Percentiles rank a stretch among this genome's conserved stretches.
Conservation (phyloP, 345 rosid species). For the Aquilaria yunnanensis region DNA sequence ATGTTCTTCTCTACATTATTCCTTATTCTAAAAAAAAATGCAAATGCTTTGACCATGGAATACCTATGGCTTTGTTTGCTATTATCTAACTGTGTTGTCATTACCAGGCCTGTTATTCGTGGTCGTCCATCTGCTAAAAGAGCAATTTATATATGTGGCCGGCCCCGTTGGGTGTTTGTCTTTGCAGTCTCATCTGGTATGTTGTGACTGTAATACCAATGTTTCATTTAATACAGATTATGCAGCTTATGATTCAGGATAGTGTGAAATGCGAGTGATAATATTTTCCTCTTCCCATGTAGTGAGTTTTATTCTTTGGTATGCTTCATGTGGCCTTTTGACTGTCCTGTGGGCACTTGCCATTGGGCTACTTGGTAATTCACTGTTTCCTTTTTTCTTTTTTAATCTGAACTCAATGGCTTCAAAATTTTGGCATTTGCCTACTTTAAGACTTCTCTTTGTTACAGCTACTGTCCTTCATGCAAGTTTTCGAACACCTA, state of each 20-base stretch:
- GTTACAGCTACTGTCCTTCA: conserved; percentile 72
- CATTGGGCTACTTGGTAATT: conserved; percentile 73
- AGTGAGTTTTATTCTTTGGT: conserved; percentile 83
- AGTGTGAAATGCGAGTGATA: conserved; percentile 11
- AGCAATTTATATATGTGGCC: conserved; percentile 73
- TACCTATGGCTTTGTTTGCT: conserved; percentile 9
- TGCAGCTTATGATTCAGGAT: not conserved
- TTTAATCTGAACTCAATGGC: not conserved
- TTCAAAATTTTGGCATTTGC: conserved; percentile 9
- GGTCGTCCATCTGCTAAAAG: conserved; percentile 92
- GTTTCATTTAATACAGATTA: not conserved
- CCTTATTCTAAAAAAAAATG: too few species aligned
- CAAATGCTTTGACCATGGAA: not conserved
- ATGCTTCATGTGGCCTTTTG: conserved; percentile 75
- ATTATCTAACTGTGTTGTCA: conserved; percentile 8
- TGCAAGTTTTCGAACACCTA: conserved; percentile 95
- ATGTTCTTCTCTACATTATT: not conserved
- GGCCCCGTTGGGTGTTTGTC: conserved; percentile 93
- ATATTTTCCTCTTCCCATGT: conserved; percentile 3
- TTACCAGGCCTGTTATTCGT: conserved; percentile 82
- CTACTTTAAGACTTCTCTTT: not conserved
- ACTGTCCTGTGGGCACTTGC: conserved; percentile 79
- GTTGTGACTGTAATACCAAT: not conserved
- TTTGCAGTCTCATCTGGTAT: conserved; percentile 62
- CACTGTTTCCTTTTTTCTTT: conserved; percentile 10